Evolutionary conservation across 2,329 filamentous ascomycete genomes (phyloP).

Genomic region (Zasmidium angulare): DNA sequence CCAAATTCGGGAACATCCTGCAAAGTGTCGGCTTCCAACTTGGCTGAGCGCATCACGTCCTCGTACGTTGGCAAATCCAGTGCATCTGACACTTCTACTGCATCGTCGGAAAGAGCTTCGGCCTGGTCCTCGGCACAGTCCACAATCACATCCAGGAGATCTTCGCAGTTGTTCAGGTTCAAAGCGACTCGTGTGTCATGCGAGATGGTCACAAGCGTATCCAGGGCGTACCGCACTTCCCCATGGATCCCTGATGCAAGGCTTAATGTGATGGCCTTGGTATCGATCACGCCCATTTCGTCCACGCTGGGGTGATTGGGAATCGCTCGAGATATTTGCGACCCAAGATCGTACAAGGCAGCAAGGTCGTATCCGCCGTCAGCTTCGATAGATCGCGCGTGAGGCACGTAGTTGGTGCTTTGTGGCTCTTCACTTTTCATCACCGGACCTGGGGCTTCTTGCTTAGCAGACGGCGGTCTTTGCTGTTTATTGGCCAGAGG

Average conservation of each 20-base stretch:
- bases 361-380: conserved; percentile 71
- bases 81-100: conserved; percentile 81
- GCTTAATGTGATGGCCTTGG: conserved; percentile 84
- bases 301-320: conserved; percentile 72
- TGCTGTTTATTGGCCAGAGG: conserved; percentile 29
- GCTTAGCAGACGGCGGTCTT: conserved; percentile 32
- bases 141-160: conserved; percentile 81
- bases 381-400: conserved; percentile 23
- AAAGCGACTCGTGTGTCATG: conserved; percentile 63
- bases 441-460: conserved; percentile 25
- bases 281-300: conserved; percentile 85
- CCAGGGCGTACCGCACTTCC: conserved; percentile 86
- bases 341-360: conserved; percentile 63
- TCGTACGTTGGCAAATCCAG: conserved; percentile 83
- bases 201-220: conserved; percentile 74
- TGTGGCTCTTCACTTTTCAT: conserved; percentile 37
- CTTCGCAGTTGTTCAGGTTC: conserved; percentile 74
- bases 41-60: conserved; percentile 77
- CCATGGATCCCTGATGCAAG: conserved; percentile 85
- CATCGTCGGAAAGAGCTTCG: conserved; percentile 79
- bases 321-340: conserved; percentile 65
- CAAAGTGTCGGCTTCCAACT: conserved; percentile 69
- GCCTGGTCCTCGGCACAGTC: conserved; percentile 90
- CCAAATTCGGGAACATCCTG: conserved; percentile 74
- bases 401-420: conserved; percentile 33